These are phyloP conservation scores for Ganoderma sp. DNA, from an alignment of 1,284 basidiomycete species.

Conservation along the genomic window DNA sequence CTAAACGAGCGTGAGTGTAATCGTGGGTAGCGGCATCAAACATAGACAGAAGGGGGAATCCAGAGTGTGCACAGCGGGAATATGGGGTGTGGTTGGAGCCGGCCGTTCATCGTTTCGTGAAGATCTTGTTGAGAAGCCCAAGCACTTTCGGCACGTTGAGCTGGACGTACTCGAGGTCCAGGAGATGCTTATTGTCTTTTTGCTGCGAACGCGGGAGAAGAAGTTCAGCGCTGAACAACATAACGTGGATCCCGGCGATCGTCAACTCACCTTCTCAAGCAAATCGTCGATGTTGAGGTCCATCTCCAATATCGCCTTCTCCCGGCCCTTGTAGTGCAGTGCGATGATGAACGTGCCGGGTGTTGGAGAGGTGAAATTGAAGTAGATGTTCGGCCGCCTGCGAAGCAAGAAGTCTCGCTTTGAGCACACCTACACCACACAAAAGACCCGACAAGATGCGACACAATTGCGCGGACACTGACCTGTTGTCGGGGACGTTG, in stretches of 20 bases:
- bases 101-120: constrained; percentile 74
- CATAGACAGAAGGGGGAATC: constrained; percentile 4
- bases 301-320: constrained; percentile 99
- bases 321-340: constrained; percentile 97
- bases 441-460: background rate
- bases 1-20: constrained; percentile 27
- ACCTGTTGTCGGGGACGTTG: constrained; percentile 98
- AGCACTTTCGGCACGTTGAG: constrained; percentile 96
- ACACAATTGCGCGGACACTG: constrained; percentile 45
- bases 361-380: constrained; percentile 96
- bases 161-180: constrained; percentile 98
- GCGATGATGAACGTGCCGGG: constrained; percentile 99
- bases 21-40: constrained; percentile 22
- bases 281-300: constrained; percentile 99
- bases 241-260: too few relatives aligned
- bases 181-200: constrained; percentile 95
- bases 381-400: constrained; percentile 97
- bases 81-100: background rate
- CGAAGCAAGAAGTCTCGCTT: background rate
- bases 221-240: background rate
- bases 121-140: constrained; percentile 89
- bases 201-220: constrained; percentile 60
- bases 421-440: constrained; percentile 3
- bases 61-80: constrained; percentile 1
- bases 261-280: constrained; percentile 81